phyloP scores from a whole-genome alignment of 225 moss, liverwort and hornwort genomes.

The Polytrichum commune region DNA sequence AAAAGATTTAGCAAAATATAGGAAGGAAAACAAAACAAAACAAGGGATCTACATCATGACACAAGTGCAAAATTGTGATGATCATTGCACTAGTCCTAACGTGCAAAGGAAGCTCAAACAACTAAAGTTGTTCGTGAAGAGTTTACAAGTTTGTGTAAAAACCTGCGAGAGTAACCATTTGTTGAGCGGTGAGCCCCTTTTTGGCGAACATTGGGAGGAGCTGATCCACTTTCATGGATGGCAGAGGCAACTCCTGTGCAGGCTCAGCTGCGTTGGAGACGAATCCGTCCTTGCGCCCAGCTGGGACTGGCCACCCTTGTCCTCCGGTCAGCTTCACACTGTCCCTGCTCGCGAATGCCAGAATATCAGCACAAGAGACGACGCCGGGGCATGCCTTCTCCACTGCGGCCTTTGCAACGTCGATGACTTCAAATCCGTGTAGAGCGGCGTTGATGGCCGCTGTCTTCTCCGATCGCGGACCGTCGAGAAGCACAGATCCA shows the following conservation, averaged over 20 bases:
- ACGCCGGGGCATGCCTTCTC: conserved; percentile 12
- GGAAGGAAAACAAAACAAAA: too few relatives aligned
- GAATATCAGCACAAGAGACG: conserved; percentile 30
- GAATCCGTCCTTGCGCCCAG: conserved; percentile 16
- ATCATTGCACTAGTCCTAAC: too few relatives aligned
- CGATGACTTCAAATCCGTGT: conserved; percentile 12
- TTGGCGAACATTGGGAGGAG: conserved; percentile 8
- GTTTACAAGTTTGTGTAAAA: not conserved
- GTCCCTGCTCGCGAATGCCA: conserved; percentile 22
- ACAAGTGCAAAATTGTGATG: too few relatives aligned
- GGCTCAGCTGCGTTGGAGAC: conserved; percentile 6
- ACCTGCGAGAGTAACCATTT: conserved; percentile 26
- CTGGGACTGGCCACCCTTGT: not conserved
- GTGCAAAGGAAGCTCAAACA: too few relatives aligned
- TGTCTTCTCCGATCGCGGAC: conserved; percentile 7
- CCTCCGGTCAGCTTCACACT: conserved; percentile 5
- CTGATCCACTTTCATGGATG: not conserved
- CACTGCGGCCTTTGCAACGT: conserved; percentile 18
- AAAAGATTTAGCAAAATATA: too few relatives aligned
- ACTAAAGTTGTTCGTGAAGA: too few relatives aligned
- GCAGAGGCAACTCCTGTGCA: conserved; percentile 2
- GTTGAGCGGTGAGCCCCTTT: not conserved
- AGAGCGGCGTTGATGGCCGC: conserved; percentile 14
- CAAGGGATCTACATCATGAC: too few relatives aligned
- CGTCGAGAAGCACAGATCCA: conserved; percentile 20